Evolutionary conservation across 2,329 filamentous ascomycete species (phyloP).

Genomic region (Shiraia sp.): DNA sequence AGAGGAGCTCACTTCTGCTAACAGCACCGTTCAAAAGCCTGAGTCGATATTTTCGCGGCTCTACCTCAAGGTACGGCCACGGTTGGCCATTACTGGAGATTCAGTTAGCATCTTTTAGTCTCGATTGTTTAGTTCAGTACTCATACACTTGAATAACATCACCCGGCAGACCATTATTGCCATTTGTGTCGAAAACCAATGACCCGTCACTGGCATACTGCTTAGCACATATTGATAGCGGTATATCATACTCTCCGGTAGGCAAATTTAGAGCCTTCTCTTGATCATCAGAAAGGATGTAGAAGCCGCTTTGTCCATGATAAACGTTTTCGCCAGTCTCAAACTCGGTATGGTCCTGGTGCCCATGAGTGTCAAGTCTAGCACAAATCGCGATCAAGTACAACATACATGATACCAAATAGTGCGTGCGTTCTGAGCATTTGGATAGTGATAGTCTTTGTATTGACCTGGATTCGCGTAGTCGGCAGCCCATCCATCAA

Average conservation of each 20-base stretch:
- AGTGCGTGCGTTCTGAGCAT: conserved; percentile 56
- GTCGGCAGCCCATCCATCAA: conserved; percentile 61
- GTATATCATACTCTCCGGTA: conserved; percentile 57
- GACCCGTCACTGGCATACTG: conserved; percentile 57
- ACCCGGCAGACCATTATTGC: conserved; percentile 56
- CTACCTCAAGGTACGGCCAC: conserved; percentile 61
- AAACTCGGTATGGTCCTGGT: conserved; percentile 45
- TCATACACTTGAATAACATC: conserved; percentile 59
- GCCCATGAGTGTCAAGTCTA: conserved; percentile 26
- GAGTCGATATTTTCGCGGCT: conserved; percentile 64
- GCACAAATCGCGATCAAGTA: too few relatives aligned
- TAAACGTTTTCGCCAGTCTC: conserved; percentile 60
- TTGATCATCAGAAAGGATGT: conserved; percentile 57
- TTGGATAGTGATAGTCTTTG: conserved; percentile 68
- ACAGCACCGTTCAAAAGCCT: conserved; percentile 53
- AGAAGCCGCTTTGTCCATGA: conserved; percentile 60
- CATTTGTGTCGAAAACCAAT: conserved; percentile 51
- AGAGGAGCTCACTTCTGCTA: conserved; percentile 30
- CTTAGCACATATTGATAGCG: conserved; percentile 56
- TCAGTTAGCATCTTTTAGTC: background rate
- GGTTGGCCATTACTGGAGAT: conserved; percentile 58
- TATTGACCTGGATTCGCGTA: conserved; percentile 56
- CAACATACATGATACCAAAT: conserved; percentile 62
- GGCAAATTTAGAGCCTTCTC: conserved; percentile 57
- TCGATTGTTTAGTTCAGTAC: background rate